Conservation (phyloP, 164 flowering plant genomes). For the Santalum album region DNA sequence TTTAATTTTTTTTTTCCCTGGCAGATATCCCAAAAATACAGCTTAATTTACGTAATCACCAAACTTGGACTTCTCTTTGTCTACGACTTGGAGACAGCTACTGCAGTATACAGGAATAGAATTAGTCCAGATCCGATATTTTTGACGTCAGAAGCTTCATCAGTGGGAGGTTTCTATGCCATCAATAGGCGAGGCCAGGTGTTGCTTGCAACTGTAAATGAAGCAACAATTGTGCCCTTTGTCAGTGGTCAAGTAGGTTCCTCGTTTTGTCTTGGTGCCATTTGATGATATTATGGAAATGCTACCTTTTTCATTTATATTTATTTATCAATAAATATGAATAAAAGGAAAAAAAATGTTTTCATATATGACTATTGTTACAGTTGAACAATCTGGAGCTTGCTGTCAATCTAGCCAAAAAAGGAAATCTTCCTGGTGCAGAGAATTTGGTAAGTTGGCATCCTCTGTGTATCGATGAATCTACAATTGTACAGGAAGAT, state of each 20-base stretch:
- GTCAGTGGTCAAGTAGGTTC: slow-evolving; percentile 87
- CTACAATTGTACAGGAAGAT: no score
- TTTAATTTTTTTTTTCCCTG: slow-evolving; percentile 13
- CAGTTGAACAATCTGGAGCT: slow-evolving; percentile 95
- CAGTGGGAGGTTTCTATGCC: slow-evolving; percentile 97
- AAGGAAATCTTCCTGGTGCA: slow-evolving; percentile 99
- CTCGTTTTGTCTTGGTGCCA: background rate
- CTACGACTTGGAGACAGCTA: slow-evolving; percentile 94
- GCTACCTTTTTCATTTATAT: background rate
- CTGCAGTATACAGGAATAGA: slow-evolving; percentile 93
- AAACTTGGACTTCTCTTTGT: slow-evolving; percentile 97
- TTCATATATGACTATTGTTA: slow-evolving; percentile 11
- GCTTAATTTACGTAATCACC: slow-evolving; percentile 91
- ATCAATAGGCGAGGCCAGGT: slow-evolving; percentile 96
- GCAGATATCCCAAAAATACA: slow-evolving; percentile 88
- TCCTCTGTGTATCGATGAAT: no score
- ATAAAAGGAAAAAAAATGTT: no score
- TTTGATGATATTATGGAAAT: background rate
- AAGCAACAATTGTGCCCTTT: slow-evolving; percentile 85
- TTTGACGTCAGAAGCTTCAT: slow-evolving; percentile 89
- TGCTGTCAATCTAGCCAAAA: slow-evolving; percentile 94
- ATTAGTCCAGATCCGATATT: slow-evolving; percentile 99
- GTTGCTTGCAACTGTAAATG: slow-evolving; percentile 90
- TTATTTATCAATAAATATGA: background rate
- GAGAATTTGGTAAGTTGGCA: slow-evolving; percentile 68